Percentiles rank a stretch among this genome's conserved stretches.
phyloP scores from a whole-genome alignment of 2,329 filamentous ascomycete genomes.

The Scolecobasidium constrictum region DNA sequence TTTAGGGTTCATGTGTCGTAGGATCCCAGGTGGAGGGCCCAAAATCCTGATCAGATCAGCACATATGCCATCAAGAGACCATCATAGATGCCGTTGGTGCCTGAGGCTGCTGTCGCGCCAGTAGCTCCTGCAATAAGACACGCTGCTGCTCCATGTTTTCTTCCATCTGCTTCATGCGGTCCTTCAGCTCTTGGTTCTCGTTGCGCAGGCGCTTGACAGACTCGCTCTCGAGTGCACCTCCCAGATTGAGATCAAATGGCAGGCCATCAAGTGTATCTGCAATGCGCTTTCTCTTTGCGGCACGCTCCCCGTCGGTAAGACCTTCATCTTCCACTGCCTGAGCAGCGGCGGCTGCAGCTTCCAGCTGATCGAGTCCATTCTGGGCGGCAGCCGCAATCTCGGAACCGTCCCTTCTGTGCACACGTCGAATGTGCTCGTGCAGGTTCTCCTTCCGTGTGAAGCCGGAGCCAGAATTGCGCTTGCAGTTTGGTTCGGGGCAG shows the following conservation, averaged over 20 bases:
- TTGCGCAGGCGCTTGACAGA: constrained; percentile 1
- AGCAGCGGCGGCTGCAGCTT: constrained; percentile 5
- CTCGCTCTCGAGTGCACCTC: constrained; percentile 10
- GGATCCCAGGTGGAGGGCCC: no score
- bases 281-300: constrained; percentile 16
- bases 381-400: constrained; percentile 6
- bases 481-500: constrained; percentile 80
- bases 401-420: constrained; percentile 44
- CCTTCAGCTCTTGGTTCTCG: constrained; percentile 9
- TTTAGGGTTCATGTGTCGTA: no score
- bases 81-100: constrained; percentile 3
- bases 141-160: constrained; percentile 4
- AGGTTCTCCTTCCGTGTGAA: constrained; percentile 92
- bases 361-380: constrained; percentile 3
- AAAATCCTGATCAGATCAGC: no score
- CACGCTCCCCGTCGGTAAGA: constrained; percentile 5
- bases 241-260: constrained; percentile 16
- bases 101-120: constrained; percentile 4
- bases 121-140: constrained; percentile 3
- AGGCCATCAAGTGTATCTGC: constrained; percentile 18
- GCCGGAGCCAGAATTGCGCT: constrained; percentile 75
- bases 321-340: constrained; percentile 1
- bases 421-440: constrained; percentile 81
- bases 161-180: constrained; percentile 10
- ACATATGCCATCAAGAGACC: no score